phyloP scores from a whole-genome alignment of 2,329 filamentous ascomycete species.

The Hypoxylon sp. region DNA sequence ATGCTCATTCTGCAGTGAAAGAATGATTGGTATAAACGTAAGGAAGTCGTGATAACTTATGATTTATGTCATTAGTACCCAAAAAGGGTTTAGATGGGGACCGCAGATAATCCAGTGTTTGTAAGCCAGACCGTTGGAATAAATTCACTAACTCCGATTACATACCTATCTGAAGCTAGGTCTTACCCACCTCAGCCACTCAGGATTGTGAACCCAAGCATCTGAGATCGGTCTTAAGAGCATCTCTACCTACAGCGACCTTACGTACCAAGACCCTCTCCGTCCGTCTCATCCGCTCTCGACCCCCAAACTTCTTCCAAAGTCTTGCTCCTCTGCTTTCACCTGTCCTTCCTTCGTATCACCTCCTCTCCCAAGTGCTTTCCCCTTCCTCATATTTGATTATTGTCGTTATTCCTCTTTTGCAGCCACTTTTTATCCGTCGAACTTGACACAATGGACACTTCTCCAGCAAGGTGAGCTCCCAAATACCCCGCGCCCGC shows the following conservation, averaged over 20 bases:
- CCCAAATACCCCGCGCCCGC: constrained; percentile 49
- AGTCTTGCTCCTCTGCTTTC: constrained; percentile 26
- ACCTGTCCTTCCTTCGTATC: constrained; percentile 28
- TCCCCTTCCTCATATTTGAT: constrained; percentile 29
- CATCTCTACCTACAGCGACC: constrained; percentile 22
- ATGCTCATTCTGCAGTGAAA: background rate
- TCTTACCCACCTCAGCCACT: constrained; percentile 35
- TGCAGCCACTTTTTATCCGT: constrained; percentile 9
- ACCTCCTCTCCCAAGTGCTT: constrained; percentile 3
- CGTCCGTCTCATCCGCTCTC: constrained; percentile 39
- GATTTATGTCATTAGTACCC: constrained; percentile 14
- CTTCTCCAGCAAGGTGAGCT: constrained; percentile 51
- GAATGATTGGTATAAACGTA: background rate
- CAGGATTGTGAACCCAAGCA: constrained; percentile 22
- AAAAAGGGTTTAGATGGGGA: constrained; percentile 26
- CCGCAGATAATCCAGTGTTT: background rate
- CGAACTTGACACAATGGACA: constrained; percentile 49
- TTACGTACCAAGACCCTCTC: constrained; percentile 18
- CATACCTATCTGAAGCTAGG: constrained; percentile 21
- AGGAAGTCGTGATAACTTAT: background rate
- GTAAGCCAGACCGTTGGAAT: constrained; percentile 25
- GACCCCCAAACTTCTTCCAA: constrained; percentile 35
- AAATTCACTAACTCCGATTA: constrained; percentile 24
- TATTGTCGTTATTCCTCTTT: constrained; percentile 13
- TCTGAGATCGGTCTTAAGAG: constrained; percentile 39